Evolutionary conservation across 2,329 filamentous ascomycete species (phyloP).

Genomic region (Daldinia sp.): DNA sequence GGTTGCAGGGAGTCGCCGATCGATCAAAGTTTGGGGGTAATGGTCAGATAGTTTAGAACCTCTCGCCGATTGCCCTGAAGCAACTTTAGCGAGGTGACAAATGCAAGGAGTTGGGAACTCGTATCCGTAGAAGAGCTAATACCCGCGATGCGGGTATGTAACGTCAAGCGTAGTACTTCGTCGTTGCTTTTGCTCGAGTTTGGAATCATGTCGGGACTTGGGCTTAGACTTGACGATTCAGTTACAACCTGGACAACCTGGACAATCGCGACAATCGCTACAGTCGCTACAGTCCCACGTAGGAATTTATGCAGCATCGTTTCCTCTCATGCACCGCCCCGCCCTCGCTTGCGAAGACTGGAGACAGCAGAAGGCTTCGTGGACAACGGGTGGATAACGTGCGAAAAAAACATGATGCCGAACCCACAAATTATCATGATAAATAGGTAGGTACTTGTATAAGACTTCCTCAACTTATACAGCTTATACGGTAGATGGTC

Average conservation of each 20-base stretch:
- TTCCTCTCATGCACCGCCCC: slow-evolving; percentile 29
- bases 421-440: slow-evolving; percentile 22
- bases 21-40: slow-evolving; percentile 27
- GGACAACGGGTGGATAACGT: slow-evolving; percentile 10
- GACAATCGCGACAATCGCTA: no score
- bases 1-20: slow-evolving; percentile 28
- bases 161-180: slow-evolving; percentile 7
- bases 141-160: slow-evolving; percentile 17
- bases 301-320: slow-evolving; percentile 26
- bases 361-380: slow-evolving; percentile 20
- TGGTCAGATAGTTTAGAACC: neutral
- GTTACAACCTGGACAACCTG: no score
- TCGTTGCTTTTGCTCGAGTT: slow-evolving; percentile 21
- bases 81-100: slow-evolving; percentile 24
- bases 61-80: slow-evolving; percentile 11
- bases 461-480: slow-evolving; percentile 26
- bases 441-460: slow-evolving; percentile 38
- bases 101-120: slow-evolving; percentile 21
- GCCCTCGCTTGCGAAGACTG: slow-evolving; percentile 14
- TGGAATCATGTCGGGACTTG: slow-evolving; percentile 32
- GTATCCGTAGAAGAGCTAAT: slow-evolving; percentile 18
- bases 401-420: no score
- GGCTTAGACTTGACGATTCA: slow-evolving; percentile 24
- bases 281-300: slow-evolving; percentile 8
- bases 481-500: slow-evolving; percentile 13